Evolutionary conservation across 2,329 filamentous ascomycete species (phyloP), one percentile per base, ranked within the genome.

Genomic region (Eutypa lata): DNA sequence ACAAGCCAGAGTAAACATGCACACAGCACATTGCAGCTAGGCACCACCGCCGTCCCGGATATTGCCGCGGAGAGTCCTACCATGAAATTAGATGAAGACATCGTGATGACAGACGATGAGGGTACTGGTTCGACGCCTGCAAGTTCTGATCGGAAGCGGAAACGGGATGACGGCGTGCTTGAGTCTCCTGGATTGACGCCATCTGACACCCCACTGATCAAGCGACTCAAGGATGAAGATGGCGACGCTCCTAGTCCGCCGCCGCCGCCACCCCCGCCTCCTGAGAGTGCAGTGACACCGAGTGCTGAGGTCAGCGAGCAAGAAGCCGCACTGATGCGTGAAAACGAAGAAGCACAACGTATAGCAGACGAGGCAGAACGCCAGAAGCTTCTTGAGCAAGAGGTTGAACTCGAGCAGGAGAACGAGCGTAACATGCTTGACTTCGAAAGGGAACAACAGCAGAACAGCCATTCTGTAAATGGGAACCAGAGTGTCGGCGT

Each of bases 101-200:
- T 50, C 53, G 67, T 37, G 58, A 67, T 54, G 69, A 71, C 45
- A 21, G 77, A 80, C 53, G 71, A 73, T n/a, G 78, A 78, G 56
- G 71, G 74, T 45, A 59, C 59, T 22, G 71, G 63, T 21, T 76
- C 76, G 11, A 71, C 72, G 3, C 76, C 79, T 3, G 72, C 70
- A 38, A 78, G 78, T 50, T 68, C 75, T 24, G 78, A 80, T 24
- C 73, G 81, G 47, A 90, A 91, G 68, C 81, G 88, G 10, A 91
- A 90, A 68, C 79, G 86, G 47, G 74, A 76, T 10, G 75, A 76
- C 5, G 74, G 73, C 37, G 58, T 58, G 5, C 60, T 58, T 35
- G 74, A 71, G 16, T 77, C 77, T 26, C 71, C 74, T 1, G 73
- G 69, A 37, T 63, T 71, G 38, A 81, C 78, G 1, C 80, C 81